Conservation (phyloP, 176 grass and related monocot species). For the Avena atlantica region DNA sequence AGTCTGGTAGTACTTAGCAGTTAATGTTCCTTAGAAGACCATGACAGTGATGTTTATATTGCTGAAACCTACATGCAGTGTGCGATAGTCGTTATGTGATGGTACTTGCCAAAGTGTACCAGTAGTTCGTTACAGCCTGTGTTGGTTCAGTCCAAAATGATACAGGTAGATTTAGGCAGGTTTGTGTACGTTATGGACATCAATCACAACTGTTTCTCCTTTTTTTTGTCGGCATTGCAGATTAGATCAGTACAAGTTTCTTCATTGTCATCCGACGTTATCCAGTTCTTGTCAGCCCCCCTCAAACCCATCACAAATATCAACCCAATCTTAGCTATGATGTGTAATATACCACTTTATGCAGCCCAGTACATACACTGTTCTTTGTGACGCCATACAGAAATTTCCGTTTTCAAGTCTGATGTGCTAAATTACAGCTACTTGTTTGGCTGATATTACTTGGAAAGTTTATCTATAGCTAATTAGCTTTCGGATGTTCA, state of each 20-base stretch:
- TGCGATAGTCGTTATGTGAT: slow-evolving; percentile 9
- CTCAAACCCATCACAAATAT: background rate
- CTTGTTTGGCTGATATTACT: background rate
- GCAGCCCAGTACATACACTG: background rate
- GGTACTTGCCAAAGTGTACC: background rate
- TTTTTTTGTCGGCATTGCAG: slow-evolving; percentile 6
- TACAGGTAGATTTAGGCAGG: background rate
- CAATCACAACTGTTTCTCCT: background rate
- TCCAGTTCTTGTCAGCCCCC: slow-evolving; percentile 9
- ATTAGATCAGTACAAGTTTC: background rate
- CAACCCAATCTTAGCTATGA: background rate
- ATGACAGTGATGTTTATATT: slow-evolving; percentile 14
- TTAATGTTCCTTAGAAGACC: background rate
- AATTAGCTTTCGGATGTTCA: background rate
- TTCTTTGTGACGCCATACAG: background rate
- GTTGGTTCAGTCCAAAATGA: slow-evolving; percentile 6
- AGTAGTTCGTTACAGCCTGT: background rate
- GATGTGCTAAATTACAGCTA: background rate
- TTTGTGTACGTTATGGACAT: background rate
- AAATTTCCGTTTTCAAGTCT: background rate
- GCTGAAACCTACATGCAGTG: slow-evolving; percentile 11
- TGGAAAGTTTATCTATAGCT: background rate
- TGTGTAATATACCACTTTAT: background rate
- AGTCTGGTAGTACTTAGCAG: background rate
- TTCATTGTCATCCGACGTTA: background rate